A percentile compares a stretch with the other conserved stretches of the same genome.
These are phyloP conservation scores for Lentinula detonsa DNA, from an alignment of 768 basidiomycete genomes.

Conservation along the genomic window DNA sequence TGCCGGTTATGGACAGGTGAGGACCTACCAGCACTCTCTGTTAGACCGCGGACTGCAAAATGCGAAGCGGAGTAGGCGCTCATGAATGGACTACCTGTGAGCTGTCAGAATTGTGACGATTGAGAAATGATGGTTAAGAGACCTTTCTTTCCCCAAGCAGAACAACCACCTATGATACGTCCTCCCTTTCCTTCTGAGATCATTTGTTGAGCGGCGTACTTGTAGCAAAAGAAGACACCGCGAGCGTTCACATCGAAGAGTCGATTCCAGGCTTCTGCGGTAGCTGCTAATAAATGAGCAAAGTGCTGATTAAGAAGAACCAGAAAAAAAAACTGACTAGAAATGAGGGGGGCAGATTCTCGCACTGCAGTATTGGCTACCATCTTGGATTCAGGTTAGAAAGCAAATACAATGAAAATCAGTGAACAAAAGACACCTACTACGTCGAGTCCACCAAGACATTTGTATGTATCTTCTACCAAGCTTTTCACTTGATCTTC, in stretches of 20 bases:
- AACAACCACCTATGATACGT: slow-evolving; percentile 21
- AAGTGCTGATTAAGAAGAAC: background rate
- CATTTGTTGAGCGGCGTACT: slow-evolving; percentile 20
- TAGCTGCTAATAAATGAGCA: background rate
- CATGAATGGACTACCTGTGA: background rate
- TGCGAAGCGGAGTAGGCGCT: slow-evolving; percentile 26
- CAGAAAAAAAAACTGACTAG: background rate
- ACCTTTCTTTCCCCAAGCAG: slow-evolving; percentile 22
- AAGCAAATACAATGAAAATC: too few relatives aligned
- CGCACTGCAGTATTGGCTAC: slow-evolving; percentile 17
- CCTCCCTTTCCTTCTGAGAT: slow-evolving; percentile 22
- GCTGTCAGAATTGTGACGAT: too few relatives aligned
- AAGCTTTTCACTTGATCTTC: slow-evolving; percentile 24
- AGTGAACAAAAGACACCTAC: slow-evolving; percentile 12
- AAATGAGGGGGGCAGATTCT: background rate
- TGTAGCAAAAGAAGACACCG: slow-evolving; percentile 16
- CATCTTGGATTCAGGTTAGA: slow-evolving; percentile 2
- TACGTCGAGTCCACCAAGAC: slow-evolving; percentile 23
- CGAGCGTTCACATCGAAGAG: slow-evolving; percentile 14
- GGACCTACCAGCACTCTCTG: slow-evolving; percentile 18
- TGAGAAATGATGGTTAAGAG: too few relatives aligned
- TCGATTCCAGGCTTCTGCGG: slow-evolving; percentile 9
- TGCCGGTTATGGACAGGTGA: background rate
- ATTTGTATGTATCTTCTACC: slow-evolving; percentile 16
- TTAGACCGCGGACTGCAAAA: slow-evolving; percentile 30